phyloP scores from a whole-genome alignment of 192 early-diverging fungal genomes.

The Jimgerdemannia flammicorona region DNA sequence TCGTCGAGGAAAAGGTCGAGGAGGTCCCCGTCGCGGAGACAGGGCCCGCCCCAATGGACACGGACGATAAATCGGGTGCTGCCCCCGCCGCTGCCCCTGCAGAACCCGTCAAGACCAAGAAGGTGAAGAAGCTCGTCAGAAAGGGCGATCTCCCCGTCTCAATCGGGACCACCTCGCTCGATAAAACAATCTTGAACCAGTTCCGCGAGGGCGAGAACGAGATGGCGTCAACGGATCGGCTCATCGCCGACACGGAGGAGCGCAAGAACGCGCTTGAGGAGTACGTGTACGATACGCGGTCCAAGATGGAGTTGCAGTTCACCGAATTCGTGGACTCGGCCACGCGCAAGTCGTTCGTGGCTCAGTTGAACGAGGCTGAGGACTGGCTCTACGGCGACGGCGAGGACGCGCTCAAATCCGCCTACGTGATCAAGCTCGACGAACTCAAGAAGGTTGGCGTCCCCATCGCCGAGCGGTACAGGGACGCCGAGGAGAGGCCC shows the following conservation, averaged over 20 bases:
- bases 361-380: conserved; percentile 75
- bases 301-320: conserved; percentile 72
- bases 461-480: conserved; percentile 76
- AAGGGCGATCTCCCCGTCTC: conserved; percentile 79
- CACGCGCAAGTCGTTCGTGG: conserved; percentile 66
- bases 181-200: conserved; percentile 50
- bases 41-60: conserved; percentile 14
- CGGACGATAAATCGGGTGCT: conserved; percentile 47
- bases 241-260: conserved; percentile 91
- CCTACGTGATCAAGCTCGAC: conserved; percentile 78
- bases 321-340: conserved; percentile 69
- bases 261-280: conserved; percentile 96
- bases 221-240: conserved; percentile 81
- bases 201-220: conserved; percentile 79
- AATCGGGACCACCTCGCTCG: conserved; percentile 56
- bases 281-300: conserved; percentile 94
- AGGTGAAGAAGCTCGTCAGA: conserved; percentile 91
- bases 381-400: conserved; percentile 99
- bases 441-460: conserved; percentile 78
- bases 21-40: conserved; percentile 42
- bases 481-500: conserved; percentile 83
- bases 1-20: conserved; percentile 84
- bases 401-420: conserved; percentile 86
- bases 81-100: conserved; percentile 37
- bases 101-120: conserved; percentile 53